phyloP scores from a whole-genome alignment of 257 asterid species.

The Ehretia macrophylla region DNA sequence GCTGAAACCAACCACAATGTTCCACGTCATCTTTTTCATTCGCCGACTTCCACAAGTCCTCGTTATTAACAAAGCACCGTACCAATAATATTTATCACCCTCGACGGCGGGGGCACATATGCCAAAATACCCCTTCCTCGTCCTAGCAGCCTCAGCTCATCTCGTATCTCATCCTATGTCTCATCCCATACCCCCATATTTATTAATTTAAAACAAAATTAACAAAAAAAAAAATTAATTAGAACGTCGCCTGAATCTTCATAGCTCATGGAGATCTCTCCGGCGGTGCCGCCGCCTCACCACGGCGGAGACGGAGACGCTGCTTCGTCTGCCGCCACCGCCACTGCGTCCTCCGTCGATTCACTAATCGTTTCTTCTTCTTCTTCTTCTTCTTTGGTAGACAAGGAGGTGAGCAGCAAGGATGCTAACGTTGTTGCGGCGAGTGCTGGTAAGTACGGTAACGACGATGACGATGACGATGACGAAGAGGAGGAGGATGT shows the following conservation, averaged over 20 bases:
- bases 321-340: slow-evolving; percentile 11
- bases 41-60: neutral
- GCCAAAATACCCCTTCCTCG: neutral
- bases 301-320: slow-evolving; percentile 25
- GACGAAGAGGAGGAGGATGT: slow-evolving; percentile 95
- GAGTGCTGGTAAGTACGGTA: slow-evolving; percentile 29
- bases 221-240: slow-evolving; percentile 31
- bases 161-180: neutral
- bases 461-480: slow-evolving; percentile 26
- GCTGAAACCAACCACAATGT: too few relatives aligned
- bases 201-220: slow-evolving; percentile 22
- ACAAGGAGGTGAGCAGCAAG: slow-evolving; percentile 11
- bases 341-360: slow-evolving; percentile 2
- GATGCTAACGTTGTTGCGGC: slow-evolving; percentile 12
- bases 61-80: neutral
- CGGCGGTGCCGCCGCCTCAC: slow-evolving; percentile 40
- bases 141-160: too few relatives aligned
- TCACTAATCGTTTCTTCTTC: slow-evolving; percentile 22
- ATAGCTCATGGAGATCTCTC: slow-evolving; percentile 78
- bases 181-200: slow-evolving; percentile 8
- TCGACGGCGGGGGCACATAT: too few relatives aligned
- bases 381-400: slow-evolving; percentile 28
- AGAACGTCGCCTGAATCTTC: slow-evolving; percentile 23
- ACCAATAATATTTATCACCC: too few relatives aligned
- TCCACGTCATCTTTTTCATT: too few relatives aligned